Base-by-base conservation (phyloP, 2,329 filamentous ascomycete species). In the Epichloe brachyelytri region DNA sequence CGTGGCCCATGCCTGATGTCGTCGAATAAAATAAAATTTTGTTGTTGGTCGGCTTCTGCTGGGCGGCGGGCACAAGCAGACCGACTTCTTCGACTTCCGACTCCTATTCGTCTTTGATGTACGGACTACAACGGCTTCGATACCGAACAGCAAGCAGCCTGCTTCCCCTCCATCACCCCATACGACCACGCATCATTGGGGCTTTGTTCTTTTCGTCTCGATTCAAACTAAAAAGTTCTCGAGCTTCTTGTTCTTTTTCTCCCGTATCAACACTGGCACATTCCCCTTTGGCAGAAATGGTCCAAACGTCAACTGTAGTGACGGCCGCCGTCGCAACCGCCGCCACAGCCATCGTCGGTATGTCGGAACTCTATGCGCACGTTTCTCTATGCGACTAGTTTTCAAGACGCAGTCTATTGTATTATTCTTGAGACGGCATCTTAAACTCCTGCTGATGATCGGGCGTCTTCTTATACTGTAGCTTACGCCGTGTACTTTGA, bases 401-500 rank as follows among this genome's bases (percentile, higher is more conserved):
- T 30, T 47, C 3, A 33, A 26, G 12, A 15, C 7, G 6, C 6
- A 12, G 33, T 51, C 30, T 12, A 2, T 43, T 39, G 68, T 68
- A 33, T 20, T 40, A 7, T 30, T 34, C 8, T 4, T 39, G 10
- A 36, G 30, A 14, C 17, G 17, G 38, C 2, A 30, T 40, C 17
- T 14, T 15, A 14, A n/a, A 3, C 14, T 39, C 2, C 4, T 38
- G 49, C 49, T 39, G 22, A 46, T 39, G 19, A 40, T 22, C 37
- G 26, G 11, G 1, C 33, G 8, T 11, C n/a, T 36, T 34, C 37
- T 19, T 36, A 30, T 26, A 11, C 14, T 37, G 39, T 60, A 83
- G 80, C 77, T 59, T 85, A 85, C 62, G 80, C 76, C 56, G 65
- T 79, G 59, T 86, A 83, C 70, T 86, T 86, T 67, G 82, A 86